Evolutionary conservation across 2,329 filamentous ascomycete genomes (phyloP).

Genomic region (Cladorrhinum sp.): DNA sequence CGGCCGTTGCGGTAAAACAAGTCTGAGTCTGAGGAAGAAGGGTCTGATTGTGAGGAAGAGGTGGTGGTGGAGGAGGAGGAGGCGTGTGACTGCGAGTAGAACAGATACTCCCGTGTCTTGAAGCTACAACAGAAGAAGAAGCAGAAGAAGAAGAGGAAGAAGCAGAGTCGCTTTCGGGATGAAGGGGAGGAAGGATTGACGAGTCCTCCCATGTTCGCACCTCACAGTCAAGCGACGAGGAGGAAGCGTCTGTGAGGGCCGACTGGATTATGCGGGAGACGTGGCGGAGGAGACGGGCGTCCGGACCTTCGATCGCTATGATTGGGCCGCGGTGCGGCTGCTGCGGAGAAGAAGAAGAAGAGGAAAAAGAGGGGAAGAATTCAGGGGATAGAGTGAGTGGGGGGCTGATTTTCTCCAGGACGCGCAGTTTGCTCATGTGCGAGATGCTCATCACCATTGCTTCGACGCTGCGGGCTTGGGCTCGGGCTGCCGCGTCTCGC

Average conservation of each 20-base stretch:
- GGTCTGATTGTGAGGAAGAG: background rate
- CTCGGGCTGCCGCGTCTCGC: constrained; percentile 23
- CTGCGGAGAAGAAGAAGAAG: background rate
- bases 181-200: background rate
- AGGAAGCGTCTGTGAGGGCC: constrained; percentile 44
- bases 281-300: constrained; percentile 46
- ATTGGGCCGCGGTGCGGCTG: constrained; percentile 66
- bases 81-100: background rate
- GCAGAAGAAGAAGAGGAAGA: constrained; percentile 22
- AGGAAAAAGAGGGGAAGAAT: background rate
- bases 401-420: constrained; percentile 72
- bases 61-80: background rate
- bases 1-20: constrained; percentile 23
- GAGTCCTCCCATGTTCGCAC: constrained; percentile 26
- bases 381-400: constrained; percentile 47
- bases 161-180: no score
- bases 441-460: constrained; percentile 74
- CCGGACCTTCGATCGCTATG: constrained; percentile 77
- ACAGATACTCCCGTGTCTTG: constrained; percentile 2
- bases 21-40: no score
- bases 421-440: constrained; percentile 70
- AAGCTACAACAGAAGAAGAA: background rate
- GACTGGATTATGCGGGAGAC: constrained; percentile 64
- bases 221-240: constrained; percentile 41
- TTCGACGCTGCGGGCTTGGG: constrained; percentile 45